A percentile compares a stretch with the other conserved stretches of the same genome.
Conservation (phyloP, 768 basidiomycete species). For the Hygrophorus russula region DNA sequence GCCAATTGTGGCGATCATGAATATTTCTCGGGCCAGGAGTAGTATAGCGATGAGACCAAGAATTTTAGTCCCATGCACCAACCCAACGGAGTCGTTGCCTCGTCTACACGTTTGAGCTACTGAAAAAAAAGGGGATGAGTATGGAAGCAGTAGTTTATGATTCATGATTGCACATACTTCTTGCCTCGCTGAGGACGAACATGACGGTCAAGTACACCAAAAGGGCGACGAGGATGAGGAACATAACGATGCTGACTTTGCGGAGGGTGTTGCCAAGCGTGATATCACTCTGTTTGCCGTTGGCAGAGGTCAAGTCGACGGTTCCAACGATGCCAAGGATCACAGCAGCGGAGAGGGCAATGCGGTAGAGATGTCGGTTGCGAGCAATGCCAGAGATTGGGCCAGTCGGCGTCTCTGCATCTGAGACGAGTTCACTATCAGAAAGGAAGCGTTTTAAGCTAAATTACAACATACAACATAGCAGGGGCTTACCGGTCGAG, state of each 20-base stretch:
- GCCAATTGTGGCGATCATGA: slow-evolving; percentile 21
- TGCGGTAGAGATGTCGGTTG: slow-evolving; percentile 21
- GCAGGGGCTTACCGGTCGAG: slow-evolving; percentile 24
- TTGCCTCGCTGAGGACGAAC: slow-evolving; percentile 12
- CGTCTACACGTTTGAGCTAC: no score
- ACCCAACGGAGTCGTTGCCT: not conserved
- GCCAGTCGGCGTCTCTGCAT: slow-evolving; percentile 6
- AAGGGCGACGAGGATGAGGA: slow-evolving; percentile 24
- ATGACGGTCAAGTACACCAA: slow-evolving; percentile 20
- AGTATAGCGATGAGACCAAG: slow-evolving; percentile 22
- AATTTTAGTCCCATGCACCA: slow-evolving; percentile 18
- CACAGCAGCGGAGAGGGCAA: slow-evolving; percentile 19
- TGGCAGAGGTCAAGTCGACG: slow-evolving; percentile 9
- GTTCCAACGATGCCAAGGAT: slow-evolving; percentile 22
- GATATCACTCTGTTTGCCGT: slow-evolving; percentile 9
- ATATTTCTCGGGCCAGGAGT: slow-evolving; percentile 28
- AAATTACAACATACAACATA: not conserved
- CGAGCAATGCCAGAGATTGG: slow-evolving; percentile 15
- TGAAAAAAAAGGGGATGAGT: no score
- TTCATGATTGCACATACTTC: slow-evolving; percentile 7
- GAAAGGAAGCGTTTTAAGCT: not conserved
- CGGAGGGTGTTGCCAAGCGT: slow-evolving; percentile 16
- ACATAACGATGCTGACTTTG: slow-evolving; percentile 23
- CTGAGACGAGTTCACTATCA: not conserved
- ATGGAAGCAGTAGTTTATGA: no score